Conservation (phyloP, 176 grass and related monocot species). For the Paspalum vaginatum region DNA sequence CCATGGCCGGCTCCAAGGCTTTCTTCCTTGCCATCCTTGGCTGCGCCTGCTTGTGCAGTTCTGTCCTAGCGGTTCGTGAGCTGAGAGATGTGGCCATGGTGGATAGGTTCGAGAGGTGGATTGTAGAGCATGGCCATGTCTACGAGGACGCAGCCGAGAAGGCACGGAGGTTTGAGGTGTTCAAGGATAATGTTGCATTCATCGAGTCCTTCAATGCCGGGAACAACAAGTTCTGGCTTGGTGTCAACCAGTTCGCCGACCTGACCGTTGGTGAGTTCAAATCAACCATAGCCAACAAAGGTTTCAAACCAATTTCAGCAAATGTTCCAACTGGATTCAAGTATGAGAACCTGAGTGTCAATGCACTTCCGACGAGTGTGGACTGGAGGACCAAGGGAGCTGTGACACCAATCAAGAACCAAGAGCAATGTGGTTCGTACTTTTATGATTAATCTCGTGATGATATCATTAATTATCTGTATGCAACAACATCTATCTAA, state of each 20-base stretch:
- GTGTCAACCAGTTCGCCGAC: slow-evolving; percentile 7
- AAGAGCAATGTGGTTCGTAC: neutral
- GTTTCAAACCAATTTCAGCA: neutral
- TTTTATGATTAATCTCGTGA: too few species aligned
- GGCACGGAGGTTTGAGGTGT: neutral
- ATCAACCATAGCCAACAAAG: neutral
- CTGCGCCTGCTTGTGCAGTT: neutral
- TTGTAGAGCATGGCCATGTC: neutral
- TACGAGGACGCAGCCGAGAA: neutral
- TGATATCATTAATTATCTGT: neutral
- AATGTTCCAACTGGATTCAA: neutral
- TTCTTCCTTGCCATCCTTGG: slow-evolving; percentile 16
- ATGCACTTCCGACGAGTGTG: neutral
- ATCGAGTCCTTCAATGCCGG: slow-evolving; percentile 3
- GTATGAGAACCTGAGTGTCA: slow-evolving; percentile 1
- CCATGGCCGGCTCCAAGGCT: slow-evolving; percentile 43
- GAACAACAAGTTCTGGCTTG: neutral
- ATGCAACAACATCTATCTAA: neutral
- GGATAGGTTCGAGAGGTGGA: slow-evolving; percentile 7
- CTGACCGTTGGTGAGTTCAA: slow-evolving; percentile 1
- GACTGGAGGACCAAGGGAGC: slow-evolving; percentile 9
- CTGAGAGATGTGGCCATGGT: slow-evolving; percentile 1
- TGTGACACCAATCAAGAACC: slow-evolving; percentile 11
- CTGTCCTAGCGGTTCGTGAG: neutral
- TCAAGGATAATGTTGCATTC: neutral